Conservation (phyloP, 164 flowering plant species). For the Kingdonia uniflora region DNA sequence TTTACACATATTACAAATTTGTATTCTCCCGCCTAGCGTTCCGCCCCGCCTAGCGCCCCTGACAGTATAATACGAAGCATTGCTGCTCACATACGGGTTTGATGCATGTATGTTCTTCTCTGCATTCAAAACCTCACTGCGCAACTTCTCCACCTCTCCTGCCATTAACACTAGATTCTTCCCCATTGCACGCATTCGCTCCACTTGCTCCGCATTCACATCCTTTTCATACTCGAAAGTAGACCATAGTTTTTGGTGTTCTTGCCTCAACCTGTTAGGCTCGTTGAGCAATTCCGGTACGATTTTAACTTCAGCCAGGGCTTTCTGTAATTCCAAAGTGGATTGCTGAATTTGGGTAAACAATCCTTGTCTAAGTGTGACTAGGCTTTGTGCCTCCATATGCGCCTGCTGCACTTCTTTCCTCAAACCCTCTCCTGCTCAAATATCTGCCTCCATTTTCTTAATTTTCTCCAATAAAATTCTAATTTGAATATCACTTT, state of each 20-base stretch:
- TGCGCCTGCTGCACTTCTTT: constrained; percentile 63
- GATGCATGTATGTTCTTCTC: constrained; percentile 45
- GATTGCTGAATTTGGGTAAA: constrained; percentile 32
- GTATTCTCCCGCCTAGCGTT: no score
- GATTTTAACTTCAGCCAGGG: constrained; percentile 29
- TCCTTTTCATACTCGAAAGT: constrained; percentile 69
- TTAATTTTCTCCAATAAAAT: constrained; percentile 56
- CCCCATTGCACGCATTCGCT: constrained; percentile 64
- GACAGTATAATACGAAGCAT: constrained; percentile 12
- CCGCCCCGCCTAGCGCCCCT: no score
- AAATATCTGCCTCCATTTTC: constrained; percentile 56
- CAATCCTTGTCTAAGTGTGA: constrained; percentile 42
- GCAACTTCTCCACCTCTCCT: constrained; percentile 58
- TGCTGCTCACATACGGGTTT: constrained; percentile 22
- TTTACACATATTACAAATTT: no score
- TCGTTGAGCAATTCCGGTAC: constrained; percentile 54
- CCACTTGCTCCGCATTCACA: constrained; percentile 52
- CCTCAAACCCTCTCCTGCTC: constrained; percentile 49
- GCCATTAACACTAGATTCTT: constrained; percentile 51
- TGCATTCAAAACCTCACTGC: constrained; percentile 39
- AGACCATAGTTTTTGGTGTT: constrained; percentile 55
- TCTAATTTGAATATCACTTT: constrained; percentile 72
- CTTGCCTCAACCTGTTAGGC: constrained; percentile 53
- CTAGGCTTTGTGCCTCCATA: constrained; percentile 55
- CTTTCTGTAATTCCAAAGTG: constrained; percentile 45